Base-by-base conservation (phyloP, 495 filamentous ascomycete genomes). In the Xylaria telfairii region DNA sequence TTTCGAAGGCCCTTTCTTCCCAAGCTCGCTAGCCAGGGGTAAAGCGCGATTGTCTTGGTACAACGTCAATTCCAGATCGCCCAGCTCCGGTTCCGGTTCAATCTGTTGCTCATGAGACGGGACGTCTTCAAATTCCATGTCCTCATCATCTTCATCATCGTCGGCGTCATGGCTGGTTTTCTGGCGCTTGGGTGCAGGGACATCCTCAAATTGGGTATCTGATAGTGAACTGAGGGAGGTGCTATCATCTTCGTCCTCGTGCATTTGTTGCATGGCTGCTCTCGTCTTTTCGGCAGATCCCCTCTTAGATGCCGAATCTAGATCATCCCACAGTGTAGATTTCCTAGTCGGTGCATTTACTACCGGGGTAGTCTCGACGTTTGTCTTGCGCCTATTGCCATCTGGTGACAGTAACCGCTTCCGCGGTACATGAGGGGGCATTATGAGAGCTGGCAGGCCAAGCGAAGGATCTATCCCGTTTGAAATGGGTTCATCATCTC, bases 51-150 rank as follows among this genome's bases (percentile, higher is more conserved):
- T 88, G 70, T 89, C 87, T 68, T 86, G 85, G 65, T 88, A 86
- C 13, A 97, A 79, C 0, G 91, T 96, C 74, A 97, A 83, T 69
- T 96, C 92, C 4, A 97, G 84, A 78, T 96, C 91, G 15, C 85
- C 87, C 13, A 47, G 47, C 70, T 81, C 73, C 61, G 71, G 24
- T n/a, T 76, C 68, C 6, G 71, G 74, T 3, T 75, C 68, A 53
- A 53, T 26, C 44, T 77, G 77, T 71, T 69, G 77, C 72, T 80
- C 76, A 67, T 73, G 76, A 30, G 86, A 77, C 32, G 87, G 84
- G 32, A 95, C 94, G 82, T 97, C 93, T 83, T 97, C 95, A 85
- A 96, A 97, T 72, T 96, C 92, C 64, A 93, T 85, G 53, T 90
- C 90, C 39, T 92, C 91, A 32, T 95, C 91, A 0, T 86, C 85